Base-by-base conservation (phyloP, 2,329 filamentous ascomycete species). In the Aspergillus transmontanensis region DNA sequence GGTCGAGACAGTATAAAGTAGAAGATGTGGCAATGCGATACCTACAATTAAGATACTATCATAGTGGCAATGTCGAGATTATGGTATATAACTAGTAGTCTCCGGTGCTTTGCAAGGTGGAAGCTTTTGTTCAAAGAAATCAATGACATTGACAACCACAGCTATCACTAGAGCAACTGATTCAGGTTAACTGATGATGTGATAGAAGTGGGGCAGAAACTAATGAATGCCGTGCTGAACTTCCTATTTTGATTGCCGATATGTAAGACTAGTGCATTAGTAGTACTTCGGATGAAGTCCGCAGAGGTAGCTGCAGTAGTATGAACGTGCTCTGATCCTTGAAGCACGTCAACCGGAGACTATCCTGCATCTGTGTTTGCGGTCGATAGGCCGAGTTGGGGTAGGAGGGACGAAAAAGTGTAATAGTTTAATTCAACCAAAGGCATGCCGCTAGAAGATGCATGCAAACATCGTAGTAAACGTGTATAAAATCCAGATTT, bases 291-390 rank as follows among this genome's bases (percentile, higher is more conserved):
- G 28, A 7, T 11, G 2, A 34, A 34, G 50, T 34, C 50, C 50
- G 50, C 28, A 32, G 50, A 28, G 30, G 48, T 26, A 51, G 48
- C 5, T 53, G 50, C 50, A 53, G 23, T 28, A 19, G 50, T 32
- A 34, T 53, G 19, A 9, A n/a, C 50, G 50, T 53, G 50, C 50
- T 53, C 21, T 32, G n/a, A 53, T 34, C 50, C 50, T 12, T 16
- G 50, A 9, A 53, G 50, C 50, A 53, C 50, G 50, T 53, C 50
- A 53, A 34, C 19, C 10, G 48, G 50, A n/a, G 19, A n/a, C 28
- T 34, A 53, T 53, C 19, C 50, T 53, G 50, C 26, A 34, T 53
- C 28, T 32, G 30, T 34, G 3, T 4, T n/a, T 53, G 6, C 23
- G 9, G 19, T 53, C 19, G 14, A 53, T 34, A 23, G 30, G 19